Conservation (phyloP, 805 yeast species). For the Saturnispora silvae region DNA sequence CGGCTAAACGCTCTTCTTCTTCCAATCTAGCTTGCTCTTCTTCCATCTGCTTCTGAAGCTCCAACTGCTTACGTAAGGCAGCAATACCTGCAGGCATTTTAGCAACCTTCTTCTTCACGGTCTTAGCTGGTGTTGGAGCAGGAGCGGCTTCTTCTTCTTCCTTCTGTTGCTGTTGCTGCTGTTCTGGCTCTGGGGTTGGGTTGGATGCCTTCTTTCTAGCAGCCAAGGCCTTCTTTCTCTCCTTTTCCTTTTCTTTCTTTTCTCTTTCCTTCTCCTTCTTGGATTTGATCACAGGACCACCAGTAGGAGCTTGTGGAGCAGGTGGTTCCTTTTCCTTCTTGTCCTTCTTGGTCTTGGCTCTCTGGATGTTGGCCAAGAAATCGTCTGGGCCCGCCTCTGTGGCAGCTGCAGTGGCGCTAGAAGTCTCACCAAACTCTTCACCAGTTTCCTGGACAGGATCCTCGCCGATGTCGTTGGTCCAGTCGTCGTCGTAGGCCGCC, state of each 20-base stretch:
- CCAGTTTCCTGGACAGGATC: constrained; percentile 39
- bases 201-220: constrained; percentile 64
- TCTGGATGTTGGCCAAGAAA: constrained; percentile 74
- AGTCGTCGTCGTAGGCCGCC: constrained; percentile 55
- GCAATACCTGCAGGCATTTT: constrained; percentile 88
- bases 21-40: constrained; percentile 66
- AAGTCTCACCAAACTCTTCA: constrained; percentile 28
- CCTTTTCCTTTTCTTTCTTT: constrained; percentile 87
- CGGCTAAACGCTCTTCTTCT: constrained; percentile 55
- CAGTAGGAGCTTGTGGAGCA: constrained; percentile 22
- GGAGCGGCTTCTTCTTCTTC: constrained; percentile 25
- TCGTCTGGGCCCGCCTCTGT: constrained; percentile 31
- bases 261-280: constrained; percentile 94
- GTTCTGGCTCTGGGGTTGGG: constrained; percentile 21
- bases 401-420: constrained; percentile 19
- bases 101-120: constrained; percentile 47
- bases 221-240: constrained; percentile 82
- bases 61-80: constrained; percentile 82
- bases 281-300: constrained; percentile 66
- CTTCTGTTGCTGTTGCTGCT: constrained; percentile 31
- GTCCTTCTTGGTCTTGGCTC: constrained; percentile 68
- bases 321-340: constrained; percentile 46
- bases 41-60: constrained; percentile 76
- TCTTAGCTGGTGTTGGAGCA: constrained; percentile 27
- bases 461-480: constrained; percentile 65